Percentiles rank a stretch among this genome's conserved stretches.
These are phyloP conservation scores for Piper longum DNA, from an alignment of 164 flowering plant species.

Conservation along the genomic window DNA sequence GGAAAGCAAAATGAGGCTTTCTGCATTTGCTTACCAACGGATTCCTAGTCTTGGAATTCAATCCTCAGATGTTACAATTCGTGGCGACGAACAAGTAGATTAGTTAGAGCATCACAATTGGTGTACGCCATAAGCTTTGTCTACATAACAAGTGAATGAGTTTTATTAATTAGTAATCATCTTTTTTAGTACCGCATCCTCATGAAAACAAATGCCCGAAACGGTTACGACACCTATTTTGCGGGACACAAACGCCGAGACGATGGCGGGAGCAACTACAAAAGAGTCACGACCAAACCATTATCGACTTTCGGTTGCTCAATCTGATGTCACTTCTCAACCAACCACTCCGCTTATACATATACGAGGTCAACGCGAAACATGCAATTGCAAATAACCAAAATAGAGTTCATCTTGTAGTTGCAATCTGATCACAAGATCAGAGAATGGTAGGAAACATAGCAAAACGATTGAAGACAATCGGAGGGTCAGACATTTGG, in stretches of 20 bases:
- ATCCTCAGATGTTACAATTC: background rate
- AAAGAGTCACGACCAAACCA: background rate
- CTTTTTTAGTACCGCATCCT: too few species aligned
- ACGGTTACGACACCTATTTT: too few species aligned
- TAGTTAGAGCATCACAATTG: background rate
- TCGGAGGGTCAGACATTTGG: constrained; percentile 47
- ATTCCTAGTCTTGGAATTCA: background rate
- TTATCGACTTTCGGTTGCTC: background rate
- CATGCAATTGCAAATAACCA: background rate
- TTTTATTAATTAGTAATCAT: too few species aligned
- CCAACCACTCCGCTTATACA: background rate
- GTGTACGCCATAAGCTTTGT: background rate
- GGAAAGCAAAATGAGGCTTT: background rate
- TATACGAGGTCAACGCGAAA: background rate
- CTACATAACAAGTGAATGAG: background rate
- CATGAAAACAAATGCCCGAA: too few species aligned
- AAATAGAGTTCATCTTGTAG: background rate
- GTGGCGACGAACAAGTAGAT: background rate
- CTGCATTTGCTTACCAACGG: background rate
- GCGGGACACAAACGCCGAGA: too few species aligned
- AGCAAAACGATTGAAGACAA: constrained; percentile 29
- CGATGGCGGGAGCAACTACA: too few species aligned
- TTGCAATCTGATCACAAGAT: background rate
- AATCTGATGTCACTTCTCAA: background rate
- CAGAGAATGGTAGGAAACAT: constrained; percentile 4